phyloP scores from a whole-genome alignment of 2,329 filamentous ascomycete genomes.

The Chaetothyriales sp. region DNA sequence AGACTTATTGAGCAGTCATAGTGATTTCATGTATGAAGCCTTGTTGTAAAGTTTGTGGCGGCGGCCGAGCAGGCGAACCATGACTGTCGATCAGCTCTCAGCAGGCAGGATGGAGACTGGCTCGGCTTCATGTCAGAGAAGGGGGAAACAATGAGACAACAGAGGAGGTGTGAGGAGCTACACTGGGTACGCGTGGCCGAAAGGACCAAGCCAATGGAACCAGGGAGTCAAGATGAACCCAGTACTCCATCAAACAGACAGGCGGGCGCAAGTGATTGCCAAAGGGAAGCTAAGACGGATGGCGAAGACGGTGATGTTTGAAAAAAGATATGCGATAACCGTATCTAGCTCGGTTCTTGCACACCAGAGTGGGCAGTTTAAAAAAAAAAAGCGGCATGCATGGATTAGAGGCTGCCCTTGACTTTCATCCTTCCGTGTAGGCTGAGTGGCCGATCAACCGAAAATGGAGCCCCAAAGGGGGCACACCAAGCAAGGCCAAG shows the following conservation, averaged over 20 bases:
- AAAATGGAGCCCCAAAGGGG: slow-evolving; percentile 4
- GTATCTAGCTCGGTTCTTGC: slow-evolving; percentile 8
- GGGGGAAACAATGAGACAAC: background rate
- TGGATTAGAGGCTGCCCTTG: slow-evolving; percentile 2
- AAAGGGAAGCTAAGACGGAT: slow-evolving; percentile 1
- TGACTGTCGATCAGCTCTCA: background rate
- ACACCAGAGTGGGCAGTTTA: background rate
- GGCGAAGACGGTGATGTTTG: slow-evolving; percentile 5
- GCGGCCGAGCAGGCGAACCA: background rate
- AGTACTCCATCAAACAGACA: slow-evolving; percentile 7
- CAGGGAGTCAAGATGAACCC: slow-evolving; percentile 2
- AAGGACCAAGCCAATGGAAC: background rate
- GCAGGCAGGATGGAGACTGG: background rate
- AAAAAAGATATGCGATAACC: slow-evolving; percentile 10
- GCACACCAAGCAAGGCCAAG: background rate
- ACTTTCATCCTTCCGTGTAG: slow-evolving; percentile 6
- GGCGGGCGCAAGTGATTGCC: background rate
- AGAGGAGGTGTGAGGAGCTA: background rate
- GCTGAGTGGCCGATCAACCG: slow-evolving; percentile 4
- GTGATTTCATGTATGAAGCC: background rate
- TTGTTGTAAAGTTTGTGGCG: background rate
- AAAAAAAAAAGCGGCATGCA: background rate
- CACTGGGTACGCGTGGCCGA: background rate
- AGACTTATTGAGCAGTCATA: background rate
- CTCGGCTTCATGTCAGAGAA: background rate